Evolutionary conservation across 768 basidiomycete species (phyloP), one percentile per base, ranked within the genome.

Genomic region (Kwoniella botswanensis): DNA sequence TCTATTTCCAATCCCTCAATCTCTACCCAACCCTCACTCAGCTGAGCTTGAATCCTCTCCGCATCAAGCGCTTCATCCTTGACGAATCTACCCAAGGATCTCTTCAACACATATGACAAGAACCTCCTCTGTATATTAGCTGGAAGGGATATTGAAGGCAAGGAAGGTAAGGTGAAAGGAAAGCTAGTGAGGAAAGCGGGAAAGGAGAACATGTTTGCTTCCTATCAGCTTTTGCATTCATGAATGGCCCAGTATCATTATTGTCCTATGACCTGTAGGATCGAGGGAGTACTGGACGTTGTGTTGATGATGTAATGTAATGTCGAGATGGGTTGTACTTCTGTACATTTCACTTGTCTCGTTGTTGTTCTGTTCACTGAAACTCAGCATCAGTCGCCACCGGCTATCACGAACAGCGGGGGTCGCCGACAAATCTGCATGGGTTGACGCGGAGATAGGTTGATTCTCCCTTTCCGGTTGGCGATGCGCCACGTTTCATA

Each of bases 1-100:
- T 93, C 89, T 61, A 98, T 85, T 80, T 94, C 89, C 66, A 97
- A 85, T 77, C 93, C 90, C 72, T 90, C 90, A 46, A 98, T 88
- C 83, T 94, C 92, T 4, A 97, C 89, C 81, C 88, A 90, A 18
- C 95, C 95, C 53, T 90, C 91, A n/a, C 93, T 91, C 77, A 98
- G 90, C 84, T 96, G 93, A 35, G 93, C 92, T 76, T 96, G 93
- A 76, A 97, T 91, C 84, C 93, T 90, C 66, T 90, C 88, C 63
- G 88, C 86, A 84, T 97, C 92, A 68, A 97, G 88, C 77, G 94
- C 94, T 17, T 93, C 94, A 11, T 92, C 92, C 81, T 91, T 92
- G 65, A 98, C 87, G 71, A 97, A 87, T 79, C 91, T 91, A 12
- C 95, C 95, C 0, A 98, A 85, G 9, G 89, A 87, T 77, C 89